phyloP scores from a whole-genome alignment of 345 rosid genomes.

The Aquilaria yunnanensis region DNA sequence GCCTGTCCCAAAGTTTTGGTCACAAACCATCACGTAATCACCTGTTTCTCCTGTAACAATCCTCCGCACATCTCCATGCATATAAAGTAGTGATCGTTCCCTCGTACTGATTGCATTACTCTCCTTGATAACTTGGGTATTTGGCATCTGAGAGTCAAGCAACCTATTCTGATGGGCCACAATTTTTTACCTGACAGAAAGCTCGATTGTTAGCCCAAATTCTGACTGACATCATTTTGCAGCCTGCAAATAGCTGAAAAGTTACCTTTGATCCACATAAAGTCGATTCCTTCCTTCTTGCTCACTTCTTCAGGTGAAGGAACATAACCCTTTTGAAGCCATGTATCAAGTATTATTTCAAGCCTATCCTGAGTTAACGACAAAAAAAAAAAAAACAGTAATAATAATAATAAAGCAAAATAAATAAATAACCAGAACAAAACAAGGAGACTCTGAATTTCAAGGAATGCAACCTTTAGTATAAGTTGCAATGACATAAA shows the following conservation, averaged over 20 bases:
- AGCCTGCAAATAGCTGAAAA: slow-evolving; percentile 3
- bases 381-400: slow-evolving; percentile 7
- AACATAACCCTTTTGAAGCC: slow-evolving; percentile 50
- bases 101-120: slow-evolving; percentile 37
- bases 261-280: slow-evolving; percentile 52
- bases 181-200: slow-evolving; percentile 31
- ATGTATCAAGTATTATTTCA: slow-evolving; percentile 62
- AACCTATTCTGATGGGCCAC: slow-evolving; percentile 59
- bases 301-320: slow-evolving; percentile 79
- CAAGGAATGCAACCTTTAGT: not conserved
- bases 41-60: slow-evolving; percentile 23
- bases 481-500: not conserved
- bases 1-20: not conserved
- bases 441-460: not conserved
- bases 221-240: not conserved
- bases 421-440: not conserved
- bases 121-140: slow-evolving; percentile 35
- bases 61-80: slow-evolving; percentile 39
- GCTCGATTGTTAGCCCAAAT: slow-evolving; percentile 7
- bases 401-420: not conserved
- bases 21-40: slow-evolving; percentile 10
- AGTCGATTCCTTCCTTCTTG: slow-evolving; percentile 56
- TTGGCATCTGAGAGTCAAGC: slow-evolving; percentile 31
- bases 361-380: slow-evolving; percentile 60
- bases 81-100: slow-evolving; percentile 41